A percentile compares a stretch with the other conserved stretches of the same genome.
Evolutionary conservation across 805 yeast genomes (phyloP).

Genomic region (Scheffersomyces amazonensis): DNA sequence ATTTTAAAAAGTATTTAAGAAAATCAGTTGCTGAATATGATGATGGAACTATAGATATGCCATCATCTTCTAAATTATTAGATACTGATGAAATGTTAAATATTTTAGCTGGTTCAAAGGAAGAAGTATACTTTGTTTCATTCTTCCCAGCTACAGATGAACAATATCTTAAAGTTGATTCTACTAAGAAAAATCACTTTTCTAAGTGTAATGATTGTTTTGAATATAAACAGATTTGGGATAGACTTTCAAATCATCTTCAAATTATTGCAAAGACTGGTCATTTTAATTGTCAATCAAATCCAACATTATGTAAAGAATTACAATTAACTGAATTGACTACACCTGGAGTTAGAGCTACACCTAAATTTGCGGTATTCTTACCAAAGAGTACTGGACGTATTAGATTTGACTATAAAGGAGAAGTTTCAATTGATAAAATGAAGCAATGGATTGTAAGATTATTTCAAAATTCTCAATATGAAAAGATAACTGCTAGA

Average conservation of each 20-base stretch:
- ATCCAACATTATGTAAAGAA: conserved; percentile 49
- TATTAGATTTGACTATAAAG: conserved; percentile 46
- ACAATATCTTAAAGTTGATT: conserved; percentile 31
- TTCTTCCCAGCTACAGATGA: conserved; percentile 61
- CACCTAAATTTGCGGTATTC: conserved; percentile 48
- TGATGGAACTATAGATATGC: conserved; percentile 30
- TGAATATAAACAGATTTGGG: conserved; percentile 57
- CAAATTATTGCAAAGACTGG: conserved; percentile 39
- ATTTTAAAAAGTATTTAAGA: conserved; percentile 51
- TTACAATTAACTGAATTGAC: conserved; percentile 43
- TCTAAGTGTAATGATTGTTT: conserved; percentile 47
- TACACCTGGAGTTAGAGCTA: conserved; percentile 4
- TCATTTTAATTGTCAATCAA: conserved; percentile 58
- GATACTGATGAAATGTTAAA: conserved; percentile 42
- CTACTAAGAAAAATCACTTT: conserved; percentile 33
- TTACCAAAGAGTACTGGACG: conserved; percentile 50
- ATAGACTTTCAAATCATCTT: conserved; percentile 49
- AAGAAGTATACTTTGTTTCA: conserved; percentile 54
- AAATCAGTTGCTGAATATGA: conserved; percentile 49
- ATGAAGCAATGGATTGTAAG: conserved; percentile 47
- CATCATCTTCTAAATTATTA: conserved; percentile 39
- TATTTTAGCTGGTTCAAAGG: conserved; percentile 48
- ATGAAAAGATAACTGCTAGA: conserved; percentile 26
- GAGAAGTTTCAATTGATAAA: conserved; percentile 23
- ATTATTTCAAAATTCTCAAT: conserved; percentile 44